Base-by-base conservation (phyloP, 2,329 filamentous ascomycete genomes). In the Ophiocordyceps polyrhachis-furcata region DNA sequence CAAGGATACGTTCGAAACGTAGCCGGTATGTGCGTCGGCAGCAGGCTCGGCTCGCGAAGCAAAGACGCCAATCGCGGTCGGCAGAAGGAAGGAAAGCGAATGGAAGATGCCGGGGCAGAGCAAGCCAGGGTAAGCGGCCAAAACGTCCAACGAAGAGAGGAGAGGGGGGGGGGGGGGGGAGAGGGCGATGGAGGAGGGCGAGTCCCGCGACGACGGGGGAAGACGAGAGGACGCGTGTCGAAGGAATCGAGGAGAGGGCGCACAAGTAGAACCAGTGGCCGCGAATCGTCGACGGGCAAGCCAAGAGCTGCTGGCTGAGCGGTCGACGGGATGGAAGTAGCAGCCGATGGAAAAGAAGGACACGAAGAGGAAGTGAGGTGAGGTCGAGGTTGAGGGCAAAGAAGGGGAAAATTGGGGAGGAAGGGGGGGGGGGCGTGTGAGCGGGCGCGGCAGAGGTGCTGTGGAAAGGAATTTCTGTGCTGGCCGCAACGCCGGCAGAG, bases 331-430 rank as follows among this genome's bases (percentile, higher is more conserved):
- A 48, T 53, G 56, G 58, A 59, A 61, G 57, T 59, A 60, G 58
- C 58, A 60, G 61, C 62, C 61, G 60, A 61, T 56, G 58, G 53
- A 49, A 53, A 49, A 35, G 43, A 44, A 46, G 46, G 45, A 44
- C 46, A 49, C 45, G 48, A 47, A 51, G 47, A 21, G 19, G 21
- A 41, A 41, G 44, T 44, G 46, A 50, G 49, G 50, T 50, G 48
- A 50, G 50, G 47, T 50, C 49, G 49, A 47, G 50, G 50, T 46
- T 45, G 49, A 49, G 45, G 46, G 46, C 46, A 45, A 47, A 49
- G 49, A 54, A 52, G 53, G 50, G 50, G 49, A 49, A 53, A 52
- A 53, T 55, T 47, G 48, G 47, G 53, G 50, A 50, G 48, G 47
- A 46, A 52, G 51, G 53, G 53, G 45, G 49, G 47, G 53, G 50